phyloP scores from a whole-genome alignment of 2,329 filamentous ascomycete genomes.

The Cercospora janseana region DNA sequence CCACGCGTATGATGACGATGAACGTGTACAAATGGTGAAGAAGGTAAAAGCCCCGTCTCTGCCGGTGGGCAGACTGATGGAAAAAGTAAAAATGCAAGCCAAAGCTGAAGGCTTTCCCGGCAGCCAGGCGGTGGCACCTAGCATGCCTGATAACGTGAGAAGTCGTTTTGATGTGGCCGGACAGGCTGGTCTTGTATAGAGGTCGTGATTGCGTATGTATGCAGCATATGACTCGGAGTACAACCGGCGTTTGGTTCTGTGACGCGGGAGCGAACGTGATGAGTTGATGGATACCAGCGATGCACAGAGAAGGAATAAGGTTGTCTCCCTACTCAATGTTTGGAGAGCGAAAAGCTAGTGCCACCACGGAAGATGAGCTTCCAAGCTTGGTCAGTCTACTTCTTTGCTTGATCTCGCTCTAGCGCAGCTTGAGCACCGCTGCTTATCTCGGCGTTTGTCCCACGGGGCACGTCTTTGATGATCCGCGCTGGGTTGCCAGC shows the following conservation, averaged over 20 bases:
- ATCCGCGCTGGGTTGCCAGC: slow-evolving; percentile 67
- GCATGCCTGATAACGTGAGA: slow-evolving; percentile 19
- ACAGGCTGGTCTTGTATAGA: slow-evolving; percentile 9
- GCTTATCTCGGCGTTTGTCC: slow-evolving; percentile 31
- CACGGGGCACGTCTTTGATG: slow-evolving; percentile 41
- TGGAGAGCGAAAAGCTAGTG: no score
- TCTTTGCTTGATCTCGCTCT: neutral
- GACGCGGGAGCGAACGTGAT: no score
- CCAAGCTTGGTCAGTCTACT: neutral
- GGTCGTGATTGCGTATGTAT: slow-evolving; percentile 16
- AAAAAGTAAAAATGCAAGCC: slow-evolving; percentile 42
- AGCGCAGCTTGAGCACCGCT: slow-evolving; percentile 31
- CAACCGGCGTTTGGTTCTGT: no score
- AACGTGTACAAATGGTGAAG: slow-evolving; percentile 52
- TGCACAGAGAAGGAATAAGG: no score
- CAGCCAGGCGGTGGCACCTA: slow-evolving; percentile 11
- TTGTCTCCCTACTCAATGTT: no score
- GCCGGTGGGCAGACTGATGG: slow-evolving; percentile 47
- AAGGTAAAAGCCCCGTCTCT: slow-evolving; percentile 54
- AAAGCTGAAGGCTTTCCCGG: slow-evolving; percentile 26
- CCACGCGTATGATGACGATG: slow-evolving; percentile 58
- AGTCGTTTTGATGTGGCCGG: slow-evolving; percentile 16
- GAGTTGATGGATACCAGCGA: no score
- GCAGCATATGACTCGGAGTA: no score
- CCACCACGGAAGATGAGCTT: no score